These are phyloP conservation scores for Dipteronia dyeriana DNA, from an alignment of 345 rosid genomes.

Conservation along the genomic window DNA sequence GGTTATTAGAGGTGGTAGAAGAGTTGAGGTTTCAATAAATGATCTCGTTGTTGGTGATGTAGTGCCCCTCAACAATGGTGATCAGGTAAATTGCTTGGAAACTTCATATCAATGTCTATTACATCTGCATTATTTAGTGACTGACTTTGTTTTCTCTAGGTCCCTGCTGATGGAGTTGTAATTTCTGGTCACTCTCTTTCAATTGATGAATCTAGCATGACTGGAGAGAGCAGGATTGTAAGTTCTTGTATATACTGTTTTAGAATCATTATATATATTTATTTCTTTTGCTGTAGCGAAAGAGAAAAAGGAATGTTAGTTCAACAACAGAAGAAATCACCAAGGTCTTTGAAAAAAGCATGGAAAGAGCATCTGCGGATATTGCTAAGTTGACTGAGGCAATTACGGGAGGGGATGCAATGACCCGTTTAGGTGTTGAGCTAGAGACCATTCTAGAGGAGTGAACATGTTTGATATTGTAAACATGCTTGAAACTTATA, in stretches of 20 bases:
- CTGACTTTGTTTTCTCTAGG: slow-evolving; percentile 38
- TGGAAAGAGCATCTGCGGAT: too few relatives aligned
- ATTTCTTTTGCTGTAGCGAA: slow-evolving; percentile 16
- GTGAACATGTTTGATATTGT: too few relatives aligned
- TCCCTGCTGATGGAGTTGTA: slow-evolving; percentile 94
- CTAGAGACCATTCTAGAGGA: too few relatives aligned
- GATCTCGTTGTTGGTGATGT: slow-evolving; percentile 96
- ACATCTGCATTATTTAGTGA: slow-evolving; percentile 7
- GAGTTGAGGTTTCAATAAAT: slow-evolving; percentile 79
- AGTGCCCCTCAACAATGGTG: slow-evolving; percentile 92
- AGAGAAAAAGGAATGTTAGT: too few relatives aligned
- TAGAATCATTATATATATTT: slow-evolving; percentile 6
- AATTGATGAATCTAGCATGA: slow-evolving; percentile 99
- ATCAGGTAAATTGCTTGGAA: slow-evolving; percentile 58
- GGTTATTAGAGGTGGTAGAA: slow-evolving; percentile 88
- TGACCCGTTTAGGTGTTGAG: too few relatives aligned
- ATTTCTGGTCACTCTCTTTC: slow-evolving; percentile 83
- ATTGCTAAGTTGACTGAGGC: too few relatives aligned
- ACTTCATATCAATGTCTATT: neutral
- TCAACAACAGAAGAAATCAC: too few relatives aligned
- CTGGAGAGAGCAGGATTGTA: slow-evolving; percentile 98
- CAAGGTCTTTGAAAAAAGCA: too few relatives aligned
- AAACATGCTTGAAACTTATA: too few relatives aligned
- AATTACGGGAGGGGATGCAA: too few relatives aligned
- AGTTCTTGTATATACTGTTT: slow-evolving; percentile 15